Conservation (phyloP, 148 eudicot genomes). For the Fagopyrum esculentum region DNA sequence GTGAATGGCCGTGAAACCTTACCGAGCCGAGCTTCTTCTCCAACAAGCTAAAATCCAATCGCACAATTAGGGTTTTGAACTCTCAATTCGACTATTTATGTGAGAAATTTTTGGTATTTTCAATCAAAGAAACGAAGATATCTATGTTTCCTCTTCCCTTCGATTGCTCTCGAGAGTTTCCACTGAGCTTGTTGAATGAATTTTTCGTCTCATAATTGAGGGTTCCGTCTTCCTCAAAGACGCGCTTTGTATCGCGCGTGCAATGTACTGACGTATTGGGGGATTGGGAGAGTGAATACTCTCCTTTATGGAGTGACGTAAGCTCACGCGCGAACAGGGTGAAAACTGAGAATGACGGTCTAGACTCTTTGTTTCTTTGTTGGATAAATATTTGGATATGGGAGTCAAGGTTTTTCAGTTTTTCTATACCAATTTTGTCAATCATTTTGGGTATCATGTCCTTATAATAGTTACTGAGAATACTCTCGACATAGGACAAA, state of each 20-base stretch:
- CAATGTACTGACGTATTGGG: neutral
- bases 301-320: neutral
- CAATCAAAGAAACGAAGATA: neutral
- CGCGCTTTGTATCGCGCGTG: neutral
- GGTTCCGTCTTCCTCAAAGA: neutral
- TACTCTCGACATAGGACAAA: no score
- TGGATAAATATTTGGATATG: conserved; percentile 5
- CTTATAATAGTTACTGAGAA: neutral
- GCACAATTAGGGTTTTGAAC: neutral
- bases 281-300: neutral
- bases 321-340: neutral
- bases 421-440: neutral
- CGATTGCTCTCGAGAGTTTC: conserved; percentile 4
- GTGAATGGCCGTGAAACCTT: neutral
- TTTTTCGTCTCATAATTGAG: conserved; percentile 9
- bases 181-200: conserved; percentile 10
- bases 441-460: neutral
- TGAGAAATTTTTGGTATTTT: neutral
- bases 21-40: neutral
- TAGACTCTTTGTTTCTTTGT: neutral
- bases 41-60: neutral
- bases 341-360: neutral
- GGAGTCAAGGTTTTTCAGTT: neutral
- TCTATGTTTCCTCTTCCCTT: neutral
- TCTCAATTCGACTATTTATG: neutral